A percentile compares a stretch with the other conserved stretches of the same genome.
Conservation (phyloP, 306 rosid genomes). For the Cicer bijugum region DNA sequence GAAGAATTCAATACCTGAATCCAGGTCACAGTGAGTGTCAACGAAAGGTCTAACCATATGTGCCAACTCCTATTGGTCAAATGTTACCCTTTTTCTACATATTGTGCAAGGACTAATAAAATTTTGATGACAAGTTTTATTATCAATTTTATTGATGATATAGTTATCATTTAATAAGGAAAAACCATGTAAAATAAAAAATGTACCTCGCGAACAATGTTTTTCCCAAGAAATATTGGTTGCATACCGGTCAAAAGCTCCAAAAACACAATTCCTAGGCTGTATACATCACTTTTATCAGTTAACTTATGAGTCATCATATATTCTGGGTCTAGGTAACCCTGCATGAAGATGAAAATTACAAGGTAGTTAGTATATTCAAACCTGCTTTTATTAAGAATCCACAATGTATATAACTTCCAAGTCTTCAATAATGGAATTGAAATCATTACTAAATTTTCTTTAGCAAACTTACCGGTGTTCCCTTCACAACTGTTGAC, state of each 20-base stretch:
- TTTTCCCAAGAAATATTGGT: constrained; percentile 78
- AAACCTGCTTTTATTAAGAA: neutral
- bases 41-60: no score
- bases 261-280: constrained; percentile 75
- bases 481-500: constrained; percentile 92
- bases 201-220: constrained; percentile 79
- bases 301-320: constrained; percentile 73
- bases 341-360: constrained; percentile 52
- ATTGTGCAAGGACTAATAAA: constrained; percentile 1
- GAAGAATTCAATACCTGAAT: neutral
- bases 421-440: constrained; percentile 19
- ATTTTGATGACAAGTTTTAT: constrained; percentile 3
- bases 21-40: neutral
- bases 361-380: constrained; percentile 19
- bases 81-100: neutral
- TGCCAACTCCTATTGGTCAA: no score
- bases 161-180: constrained; percentile 1
- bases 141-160: constrained; percentile 2
- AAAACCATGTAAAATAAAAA: neutral
- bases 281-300: constrained; percentile 81
- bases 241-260: constrained; percentile 72
- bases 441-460: constrained; percentile 19
- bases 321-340: constrained; percentile 82
- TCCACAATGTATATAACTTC: no score
- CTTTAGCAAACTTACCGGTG: constrained; percentile 70